Conservation (phyloP, 2,329 filamentous ascomycete species). For the Esteya vermicola region DNA sequence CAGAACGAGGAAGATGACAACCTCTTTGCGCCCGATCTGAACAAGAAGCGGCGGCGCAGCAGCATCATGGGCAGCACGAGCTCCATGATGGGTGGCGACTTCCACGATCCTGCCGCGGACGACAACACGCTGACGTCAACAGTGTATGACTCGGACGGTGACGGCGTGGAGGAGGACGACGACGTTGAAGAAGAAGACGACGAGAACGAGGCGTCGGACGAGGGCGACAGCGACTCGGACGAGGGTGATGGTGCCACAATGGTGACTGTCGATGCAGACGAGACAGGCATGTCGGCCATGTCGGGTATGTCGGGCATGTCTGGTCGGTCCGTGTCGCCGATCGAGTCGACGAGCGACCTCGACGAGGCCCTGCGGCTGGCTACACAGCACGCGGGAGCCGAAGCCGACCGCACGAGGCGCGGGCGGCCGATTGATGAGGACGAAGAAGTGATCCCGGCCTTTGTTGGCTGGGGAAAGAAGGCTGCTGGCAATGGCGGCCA, state of each 20-base stretch:
- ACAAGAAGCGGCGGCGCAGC: slow-evolving; percentile 44
- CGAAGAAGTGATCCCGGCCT: slow-evolving; percentile 61
- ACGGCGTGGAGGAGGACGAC: slow-evolving; percentile 38
- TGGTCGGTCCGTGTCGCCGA: slow-evolving; percentile 36
- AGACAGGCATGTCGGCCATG: slow-evolving; percentile 53
- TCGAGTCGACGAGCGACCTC: slow-evolving; percentile 56
- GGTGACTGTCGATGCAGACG: slow-evolving; percentile 71
- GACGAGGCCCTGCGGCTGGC: slow-evolving; percentile 69
- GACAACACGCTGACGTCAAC: slow-evolving; percentile 57
- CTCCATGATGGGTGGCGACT: too few species aligned
- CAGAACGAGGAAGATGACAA: slow-evolving; percentile 42
- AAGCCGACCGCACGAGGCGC: slow-evolving; percentile 8
- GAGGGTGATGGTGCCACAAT: slow-evolving; percentile 62
- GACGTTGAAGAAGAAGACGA: slow-evolving; percentile 33
- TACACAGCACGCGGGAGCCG: slow-evolving; percentile 49
- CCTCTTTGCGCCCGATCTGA: slow-evolving; percentile 45
- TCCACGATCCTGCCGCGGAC: slow-evolving; percentile 24
- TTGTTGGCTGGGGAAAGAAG: slow-evolving; percentile 58
- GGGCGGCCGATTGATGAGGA: slow-evolving; percentile 53
- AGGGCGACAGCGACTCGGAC: slow-evolving; percentile 38
- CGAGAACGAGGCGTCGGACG: slow-evolving; percentile 30
- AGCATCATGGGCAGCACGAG: slow-evolving; percentile 19
- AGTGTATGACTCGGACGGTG: slow-evolving; percentile 55
- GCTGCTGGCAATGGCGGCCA: too few species aligned
- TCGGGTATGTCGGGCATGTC: slow-evolving; percentile 33